Evolutionary conservation across 768 basidiomycete genomes (phyloP).

Genomic region (Termitomyces sp.): DNA sequence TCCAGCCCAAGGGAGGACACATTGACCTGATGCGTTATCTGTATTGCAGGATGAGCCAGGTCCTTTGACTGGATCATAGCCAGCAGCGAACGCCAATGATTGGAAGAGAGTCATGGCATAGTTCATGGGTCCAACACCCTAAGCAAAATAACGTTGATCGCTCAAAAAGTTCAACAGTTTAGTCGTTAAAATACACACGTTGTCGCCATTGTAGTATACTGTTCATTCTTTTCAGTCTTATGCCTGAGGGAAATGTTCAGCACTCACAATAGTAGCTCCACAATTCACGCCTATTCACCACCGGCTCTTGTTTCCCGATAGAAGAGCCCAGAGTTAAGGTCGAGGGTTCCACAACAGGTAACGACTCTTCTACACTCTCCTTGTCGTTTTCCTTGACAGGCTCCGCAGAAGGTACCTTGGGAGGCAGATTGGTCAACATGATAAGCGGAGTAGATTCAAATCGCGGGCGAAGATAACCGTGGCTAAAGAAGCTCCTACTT

Average conservation of each 20-base stretch:
- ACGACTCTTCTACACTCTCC: background rate
- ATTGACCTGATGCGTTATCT: conserved; percentile 59
- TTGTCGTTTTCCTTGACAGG: background rate
- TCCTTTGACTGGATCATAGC: conserved; percentile 67
- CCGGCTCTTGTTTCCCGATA: conserved; percentile 39
- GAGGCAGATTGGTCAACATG: background rate
- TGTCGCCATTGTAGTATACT: conserved; percentile 85
- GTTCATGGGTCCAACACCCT: conserved; percentile 68
- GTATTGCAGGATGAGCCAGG: conserved; percentile 66
- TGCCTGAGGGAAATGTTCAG: background rate
- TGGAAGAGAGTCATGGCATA: conserved; percentile 78
- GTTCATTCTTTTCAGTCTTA: background rate
- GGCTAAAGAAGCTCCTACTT: background rate
- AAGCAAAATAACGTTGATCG: conserved; percentile 1
- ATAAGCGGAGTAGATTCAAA: background rate
- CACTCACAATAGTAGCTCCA: conserved; percentile 77
- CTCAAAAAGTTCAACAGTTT: background rate
- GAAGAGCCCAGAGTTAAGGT: background rate
- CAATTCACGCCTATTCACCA: conserved; percentile 68
- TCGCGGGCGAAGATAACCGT: background rate
- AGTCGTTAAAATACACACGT: conserved; percentile 36
- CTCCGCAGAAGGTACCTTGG: background rate
- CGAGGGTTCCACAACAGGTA: background rate
- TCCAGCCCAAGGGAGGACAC: conserved; percentile 73
- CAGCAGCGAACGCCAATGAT: conserved; percentile 64